These are phyloP conservation scores for Kernera saxatilis DNA, from an alignment of 345 rosid genomes.

Conservation along the genomic window DNA sequence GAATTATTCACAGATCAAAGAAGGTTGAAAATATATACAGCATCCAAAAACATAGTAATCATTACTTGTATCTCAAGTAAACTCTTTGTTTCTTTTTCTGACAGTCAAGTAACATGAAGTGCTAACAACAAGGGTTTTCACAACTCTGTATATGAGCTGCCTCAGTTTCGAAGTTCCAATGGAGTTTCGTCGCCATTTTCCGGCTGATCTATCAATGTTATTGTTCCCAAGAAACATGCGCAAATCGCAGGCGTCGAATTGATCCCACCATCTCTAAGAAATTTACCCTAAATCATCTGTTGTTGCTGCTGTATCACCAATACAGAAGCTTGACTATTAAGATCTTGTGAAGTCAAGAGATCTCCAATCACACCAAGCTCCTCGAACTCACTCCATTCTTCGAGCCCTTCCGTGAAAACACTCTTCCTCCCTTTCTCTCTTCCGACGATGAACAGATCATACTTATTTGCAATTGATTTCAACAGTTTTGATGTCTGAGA, in stretches of 20 bases:
- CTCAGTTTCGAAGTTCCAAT: background rate
- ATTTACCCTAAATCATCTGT: slow-evolving; percentile 29
- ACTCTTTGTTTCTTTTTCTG: background rate
- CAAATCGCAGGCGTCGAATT: background rate
- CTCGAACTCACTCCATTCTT: slow-evolving; percentile 29
- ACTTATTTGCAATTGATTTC: slow-evolving; percentile 25
- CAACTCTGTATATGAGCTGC: background rate
- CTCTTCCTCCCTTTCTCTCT: slow-evolving; percentile 23
- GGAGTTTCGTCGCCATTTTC: background rate
- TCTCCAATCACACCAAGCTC: slow-evolving; percentile 33
- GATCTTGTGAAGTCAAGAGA: slow-evolving; percentile 27
- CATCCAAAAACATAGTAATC: background rate
- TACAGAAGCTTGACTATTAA: slow-evolving; percentile 22
- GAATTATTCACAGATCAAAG: background rate
- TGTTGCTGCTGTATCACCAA: slow-evolving; percentile 32
- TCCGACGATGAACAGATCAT: slow-evolving; percentile 34
- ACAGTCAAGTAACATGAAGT: background rate
- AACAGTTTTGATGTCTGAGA: slow-evolving; percentile 17
- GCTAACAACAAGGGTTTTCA: background rate
- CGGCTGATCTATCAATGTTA: background rate
- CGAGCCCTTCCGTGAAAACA: slow-evolving; percentile 26
- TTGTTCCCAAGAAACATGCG: background rate
- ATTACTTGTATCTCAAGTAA: slow-evolving; percentile 5
- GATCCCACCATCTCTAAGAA: no score
- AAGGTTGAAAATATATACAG: background rate